phyloP scores from a whole-genome alignment of 129 eudicot genomes.

The Flaveria bidentis region DNA sequence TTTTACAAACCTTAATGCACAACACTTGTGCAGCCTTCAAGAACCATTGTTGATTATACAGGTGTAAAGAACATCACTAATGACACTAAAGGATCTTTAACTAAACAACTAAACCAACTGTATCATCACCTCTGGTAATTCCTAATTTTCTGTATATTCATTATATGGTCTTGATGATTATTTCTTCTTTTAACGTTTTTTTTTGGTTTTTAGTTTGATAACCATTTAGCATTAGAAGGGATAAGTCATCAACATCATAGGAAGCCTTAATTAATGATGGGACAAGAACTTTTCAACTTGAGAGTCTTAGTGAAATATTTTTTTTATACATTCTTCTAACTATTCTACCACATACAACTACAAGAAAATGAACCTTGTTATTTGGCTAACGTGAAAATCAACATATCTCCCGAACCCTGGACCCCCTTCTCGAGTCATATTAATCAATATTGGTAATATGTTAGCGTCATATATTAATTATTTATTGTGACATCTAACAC shows the following conservation, averaged over 20 bases:
- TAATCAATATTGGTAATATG: conserved; percentile 24
- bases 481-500: conserved; percentile 22
- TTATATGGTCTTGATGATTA: background rate
- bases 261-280: background rate
- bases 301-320: background rate
- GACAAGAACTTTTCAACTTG: too few species aligned
- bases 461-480: conserved; percentile 26
- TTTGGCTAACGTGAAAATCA: too few species aligned
- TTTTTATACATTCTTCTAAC: background rate
- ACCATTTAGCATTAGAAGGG: conserved; percentile 27
- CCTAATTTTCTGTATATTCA: background rate
- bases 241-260: conserved; percentile 31
- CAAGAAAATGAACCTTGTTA: too few species aligned
- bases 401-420: too few species aligned
- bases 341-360: too few species aligned
- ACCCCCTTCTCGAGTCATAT: background rate
- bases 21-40: too few species aligned
- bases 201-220: background rate
- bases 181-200: background rate
- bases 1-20: too few species aligned
- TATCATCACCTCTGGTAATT: too few species aligned
- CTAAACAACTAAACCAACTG: too few species aligned
- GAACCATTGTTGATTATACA: too few species aligned
- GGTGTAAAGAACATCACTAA: too few species aligned
- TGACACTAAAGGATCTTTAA: too few species aligned